Conservation (phyloP, 2,329 filamentous ascomycete species). For the Alternaria sp. region DNA sequence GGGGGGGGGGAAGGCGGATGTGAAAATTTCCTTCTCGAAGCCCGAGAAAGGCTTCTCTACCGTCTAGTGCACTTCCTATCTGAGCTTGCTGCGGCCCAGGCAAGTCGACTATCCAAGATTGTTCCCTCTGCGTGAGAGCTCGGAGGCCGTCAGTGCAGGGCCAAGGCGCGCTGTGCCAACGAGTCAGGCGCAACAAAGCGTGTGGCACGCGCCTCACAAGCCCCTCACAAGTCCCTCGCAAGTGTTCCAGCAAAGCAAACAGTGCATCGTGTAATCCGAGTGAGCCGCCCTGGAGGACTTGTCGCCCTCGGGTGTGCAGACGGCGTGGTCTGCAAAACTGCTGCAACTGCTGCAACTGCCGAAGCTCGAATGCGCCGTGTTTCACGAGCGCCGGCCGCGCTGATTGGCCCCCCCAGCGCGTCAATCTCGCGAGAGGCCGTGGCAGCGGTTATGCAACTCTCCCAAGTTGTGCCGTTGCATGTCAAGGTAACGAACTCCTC, state of each 20-base stretch:
- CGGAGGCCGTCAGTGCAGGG: slow-evolving; percentile 11
- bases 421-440: slow-evolving; percentile 17
- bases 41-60: slow-evolving; percentile 14
- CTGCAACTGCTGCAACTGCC: background rate
- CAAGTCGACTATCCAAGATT: background rate
- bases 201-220: slow-evolving; percentile 17
- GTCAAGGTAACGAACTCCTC: slow-evolving; percentile 18
- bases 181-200: slow-evolving; percentile 33
- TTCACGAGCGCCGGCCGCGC: background rate
- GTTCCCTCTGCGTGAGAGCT: slow-evolving; percentile 14
- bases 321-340: background rate
- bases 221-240: slow-evolving; percentile 10
- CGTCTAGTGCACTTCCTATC: slow-evolving; percentile 13
- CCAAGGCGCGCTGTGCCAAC: slow-evolving; percentile 17
- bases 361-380: slow-evolving; percentile 1
- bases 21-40: slow-evolving; percentile 13
- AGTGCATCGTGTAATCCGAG: slow-evolving; percentile 7
- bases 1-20: slow-evolving; percentile 7
- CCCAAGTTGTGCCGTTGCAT: slow-evolving; percentile 23
- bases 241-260: slow-evolving; percentile 23
- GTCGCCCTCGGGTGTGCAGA: background rate
- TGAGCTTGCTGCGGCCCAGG: slow-evolving; percentile 10
- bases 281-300: background rate
- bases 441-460: slow-evolving; percentile 25
- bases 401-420: slow-evolving; percentile 22